Evolutionary conservation across 768 basidiomycete species (phyloP).

Genomic region (Chalciporus chontae): DNA sequence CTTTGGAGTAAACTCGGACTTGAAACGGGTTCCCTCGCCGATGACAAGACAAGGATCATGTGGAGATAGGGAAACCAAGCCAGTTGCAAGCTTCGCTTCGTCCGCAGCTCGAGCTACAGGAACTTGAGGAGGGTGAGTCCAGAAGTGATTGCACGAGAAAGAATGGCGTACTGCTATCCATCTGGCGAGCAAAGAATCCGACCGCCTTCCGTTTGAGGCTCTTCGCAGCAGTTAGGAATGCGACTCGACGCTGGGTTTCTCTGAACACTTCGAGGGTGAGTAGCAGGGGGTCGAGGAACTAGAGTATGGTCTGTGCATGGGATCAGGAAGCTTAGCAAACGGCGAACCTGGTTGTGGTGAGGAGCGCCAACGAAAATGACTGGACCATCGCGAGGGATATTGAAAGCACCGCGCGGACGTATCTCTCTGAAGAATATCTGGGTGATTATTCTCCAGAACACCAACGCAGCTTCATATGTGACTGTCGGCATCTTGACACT

Average conservation of each 20-base stretch:
- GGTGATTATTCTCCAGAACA: constrained; percentile 83
- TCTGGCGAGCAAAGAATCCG: constrained; percentile 75
- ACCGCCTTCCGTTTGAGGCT: constrained; percentile 79
- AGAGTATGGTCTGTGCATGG: constrained; percentile 15
- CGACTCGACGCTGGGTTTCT: constrained; percentile 77
- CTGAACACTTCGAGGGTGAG: constrained; percentile 81
- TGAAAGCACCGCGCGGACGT: constrained; percentile 89
- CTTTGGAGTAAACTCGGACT: constrained; percentile 63
- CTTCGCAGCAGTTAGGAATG: constrained; percentile 85
- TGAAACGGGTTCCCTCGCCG: constrained; percentile 81
- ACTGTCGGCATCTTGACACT: constrained; percentile 20
- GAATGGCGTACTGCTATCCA: constrained; percentile 75
- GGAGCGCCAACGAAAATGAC: constrained; percentile 93
- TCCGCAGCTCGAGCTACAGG: constrained; percentile 93
- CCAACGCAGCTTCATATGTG: constrained; percentile 70
- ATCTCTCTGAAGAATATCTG: constrained; percentile 97
- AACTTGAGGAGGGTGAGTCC: constrained; percentile 46
- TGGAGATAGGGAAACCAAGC: constrained; percentile 64
- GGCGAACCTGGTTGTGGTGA: constrained; percentile 80
- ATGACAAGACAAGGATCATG: constrained; percentile 79
- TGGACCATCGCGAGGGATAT: constrained; percentile 87
- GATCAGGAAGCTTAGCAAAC: constrained; percentile 5
- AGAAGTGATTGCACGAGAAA: not conserved
- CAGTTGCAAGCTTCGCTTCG: constrained; percentile 70
- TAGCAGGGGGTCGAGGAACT: constrained; percentile 93